Conservation (phyloP, 345 rosid species). For the Corchorus olitorius region DNA sequence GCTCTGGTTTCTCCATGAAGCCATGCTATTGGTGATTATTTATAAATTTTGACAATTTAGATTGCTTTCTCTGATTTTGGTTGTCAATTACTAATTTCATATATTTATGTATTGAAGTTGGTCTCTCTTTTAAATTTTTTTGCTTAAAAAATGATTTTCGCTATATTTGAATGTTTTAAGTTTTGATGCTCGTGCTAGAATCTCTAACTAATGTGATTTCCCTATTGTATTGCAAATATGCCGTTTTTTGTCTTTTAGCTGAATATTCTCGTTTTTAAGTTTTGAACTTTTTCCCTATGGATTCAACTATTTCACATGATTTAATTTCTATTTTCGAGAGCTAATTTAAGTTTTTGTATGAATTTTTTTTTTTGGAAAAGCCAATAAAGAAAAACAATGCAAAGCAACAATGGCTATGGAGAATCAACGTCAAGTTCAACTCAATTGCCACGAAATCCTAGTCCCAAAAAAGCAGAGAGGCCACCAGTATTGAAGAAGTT, state of each 20-base stretch:
- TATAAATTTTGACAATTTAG: no score
- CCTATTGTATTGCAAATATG: not conserved
- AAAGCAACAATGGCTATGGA: conserved; percentile 1
- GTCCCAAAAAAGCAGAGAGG: conserved; percentile 40
- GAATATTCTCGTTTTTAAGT: not conserved
- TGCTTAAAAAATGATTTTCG: no score
- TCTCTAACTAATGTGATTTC: not conserved
- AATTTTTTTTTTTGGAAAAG: not conserved
- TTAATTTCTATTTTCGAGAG: not conserved
- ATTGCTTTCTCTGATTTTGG: no score
- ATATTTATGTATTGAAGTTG: no score
- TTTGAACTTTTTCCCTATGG: conserved; percentile 14
- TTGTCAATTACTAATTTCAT: no score
- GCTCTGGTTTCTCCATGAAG: no score
- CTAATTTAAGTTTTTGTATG: not conserved
- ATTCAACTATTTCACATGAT: not conserved
- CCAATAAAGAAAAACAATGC: not conserved
- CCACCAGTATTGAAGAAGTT: conserved; percentile 60
- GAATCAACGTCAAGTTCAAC: not conserved
- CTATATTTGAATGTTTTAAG: no score
- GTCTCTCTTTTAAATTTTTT: no score
- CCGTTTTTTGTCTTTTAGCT: not conserved
- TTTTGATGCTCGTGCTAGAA: no score
- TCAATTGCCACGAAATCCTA: conserved; percentile 6
- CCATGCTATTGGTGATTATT: no score